Evolutionary conservation across 2,329 filamentous ascomycete genomes (phyloP), one percentile per base, ranked within the genome.

Genomic region (Fusarium sp.): DNA sequence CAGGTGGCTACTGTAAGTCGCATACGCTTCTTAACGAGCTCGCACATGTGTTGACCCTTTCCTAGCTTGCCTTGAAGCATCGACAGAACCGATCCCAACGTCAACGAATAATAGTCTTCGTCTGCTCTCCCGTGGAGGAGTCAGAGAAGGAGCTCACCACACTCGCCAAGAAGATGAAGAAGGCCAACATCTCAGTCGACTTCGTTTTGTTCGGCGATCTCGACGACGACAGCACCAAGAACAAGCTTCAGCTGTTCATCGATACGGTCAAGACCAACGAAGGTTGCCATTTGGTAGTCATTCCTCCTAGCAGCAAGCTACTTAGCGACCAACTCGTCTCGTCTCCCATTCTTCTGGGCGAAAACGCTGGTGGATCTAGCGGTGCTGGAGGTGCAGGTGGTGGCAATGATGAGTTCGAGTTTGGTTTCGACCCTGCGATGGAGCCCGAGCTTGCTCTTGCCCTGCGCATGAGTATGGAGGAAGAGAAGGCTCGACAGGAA

Each of bases 161-260:
- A 77, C 87, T 99, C 31, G 94, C 96, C 44, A 97, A 96, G 85
- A 97, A 96, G 84, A 97, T 98, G 94, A 98, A 98, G 89, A 99
- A 99, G 87, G 92, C 91, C 80, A 95, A 92, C 77, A 92, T 97
- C 64, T 92, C 91, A 65, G 92, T 99, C 77, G 96, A 99, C 80
- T 95, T 99, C 76, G 88, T 99, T 65, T 89, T 95, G 46, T 99
- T 99, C 75, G 96, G 96, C 72, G 95, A 99, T 75, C 87, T 97
- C 54, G 93, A 96, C 71, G 92, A 94, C 73, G 93, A 97, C 71
- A 93, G 91, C 67, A 92, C 92, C 57, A 89, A 92, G 79, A 95
- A 96, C 82, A 98, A 98, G 84, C 89, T 99, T 55, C 90, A 93
- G 77, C 91, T 92, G 30, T 99, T 99, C 85, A 94, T 97, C 81